Percentiles rank a stretch among this genome's conserved stretches.
Evolutionary conservation across 805 yeast species (phyloP).

Genomic region (Starmerella lactis-condensi): DNA sequence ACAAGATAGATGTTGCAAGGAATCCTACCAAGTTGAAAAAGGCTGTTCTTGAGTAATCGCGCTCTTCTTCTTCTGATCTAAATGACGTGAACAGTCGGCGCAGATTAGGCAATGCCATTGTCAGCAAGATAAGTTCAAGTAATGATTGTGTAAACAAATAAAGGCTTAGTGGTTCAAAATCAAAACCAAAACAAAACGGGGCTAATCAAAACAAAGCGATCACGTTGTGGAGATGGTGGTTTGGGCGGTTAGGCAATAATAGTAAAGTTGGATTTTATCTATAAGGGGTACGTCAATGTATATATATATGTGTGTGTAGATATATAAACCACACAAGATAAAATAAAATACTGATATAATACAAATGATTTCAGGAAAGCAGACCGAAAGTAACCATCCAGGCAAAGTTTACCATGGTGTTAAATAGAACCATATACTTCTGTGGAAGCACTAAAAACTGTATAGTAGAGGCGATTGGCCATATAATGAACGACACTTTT

Average conservation of each 20-base stretch:
- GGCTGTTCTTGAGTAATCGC: slow-evolving; percentile 56
- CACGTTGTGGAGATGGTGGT: no score
- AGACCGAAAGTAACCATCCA: slow-evolving; percentile 21
- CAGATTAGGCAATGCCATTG: slow-evolving; percentile 48
- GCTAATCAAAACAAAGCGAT: no score
- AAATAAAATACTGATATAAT: background rate
- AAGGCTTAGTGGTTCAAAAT: no score
- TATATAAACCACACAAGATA: no score
- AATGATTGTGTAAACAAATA: no score
- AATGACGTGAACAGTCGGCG: slow-evolving; percentile 65
- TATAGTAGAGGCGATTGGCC: slow-evolving; percentile 17
- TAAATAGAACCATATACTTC: slow-evolving; percentile 15
- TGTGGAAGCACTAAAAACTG: slow-evolving; percentile 15
- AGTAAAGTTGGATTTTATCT: no score
- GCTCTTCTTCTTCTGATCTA: slow-evolving; percentile 71
- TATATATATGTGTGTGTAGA: no score
- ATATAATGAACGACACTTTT: slow-evolving; percentile 14
- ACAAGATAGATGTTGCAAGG: slow-evolving; percentile 59
- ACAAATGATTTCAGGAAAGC: slow-evolving; percentile 5
- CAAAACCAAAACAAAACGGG: no score
- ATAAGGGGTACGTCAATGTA: no score
- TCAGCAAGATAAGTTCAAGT: background rate
- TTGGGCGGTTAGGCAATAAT: no score
- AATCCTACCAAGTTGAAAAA: slow-evolving; percentile 49
- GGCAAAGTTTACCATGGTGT: slow-evolving; percentile 13